Conservation (phyloP, 306 rosid species). For the Vigna mungo region DNA sequence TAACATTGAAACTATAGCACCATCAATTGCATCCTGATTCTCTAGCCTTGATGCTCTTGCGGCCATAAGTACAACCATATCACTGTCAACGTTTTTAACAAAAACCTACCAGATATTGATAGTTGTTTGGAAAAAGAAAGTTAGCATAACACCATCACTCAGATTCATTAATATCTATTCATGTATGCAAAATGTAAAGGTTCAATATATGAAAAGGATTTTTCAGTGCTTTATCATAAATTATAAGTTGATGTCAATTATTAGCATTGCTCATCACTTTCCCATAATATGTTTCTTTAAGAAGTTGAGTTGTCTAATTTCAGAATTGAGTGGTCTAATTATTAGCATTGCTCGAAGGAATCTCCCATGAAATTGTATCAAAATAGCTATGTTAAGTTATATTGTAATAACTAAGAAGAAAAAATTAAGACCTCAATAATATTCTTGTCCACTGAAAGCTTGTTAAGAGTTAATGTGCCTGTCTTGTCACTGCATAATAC, state of each 20-base stretch:
- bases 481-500: conserved; percentile 82
- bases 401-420: conserved; percentile 10
- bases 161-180: neutral
- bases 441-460: conserved; percentile 77
- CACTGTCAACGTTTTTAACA: conserved; percentile 63
- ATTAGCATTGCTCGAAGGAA: neutral
- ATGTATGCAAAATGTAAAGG: conserved; percentile 4
- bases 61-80: conserved; percentile 77
- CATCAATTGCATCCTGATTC: conserved; percentile 81
- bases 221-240: conserved; percentile 10
- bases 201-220: neutral
- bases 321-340: neutral
- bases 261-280: neutral
- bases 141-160: neutral
- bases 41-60: conserved; percentile 84
- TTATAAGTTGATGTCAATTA: neutral
- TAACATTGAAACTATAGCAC: conserved; percentile 77
- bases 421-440: conserved; percentile 62
- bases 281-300: conserved; percentile 1
- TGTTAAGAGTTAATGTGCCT: conserved; percentile 80
- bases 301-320: neutral
- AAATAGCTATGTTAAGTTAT: conserved; percentile 7
- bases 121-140: conserved; percentile 17
- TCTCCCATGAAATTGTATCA: neutral
- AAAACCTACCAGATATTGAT: conserved; percentile 57